A percentile compares a stretch with the other conserved stretches of the same genome.
These are phyloP conservation scores for Areca catechu DNA, from an alignment of 176 grass and related monocot species.

Conservation along the genomic window DNA sequence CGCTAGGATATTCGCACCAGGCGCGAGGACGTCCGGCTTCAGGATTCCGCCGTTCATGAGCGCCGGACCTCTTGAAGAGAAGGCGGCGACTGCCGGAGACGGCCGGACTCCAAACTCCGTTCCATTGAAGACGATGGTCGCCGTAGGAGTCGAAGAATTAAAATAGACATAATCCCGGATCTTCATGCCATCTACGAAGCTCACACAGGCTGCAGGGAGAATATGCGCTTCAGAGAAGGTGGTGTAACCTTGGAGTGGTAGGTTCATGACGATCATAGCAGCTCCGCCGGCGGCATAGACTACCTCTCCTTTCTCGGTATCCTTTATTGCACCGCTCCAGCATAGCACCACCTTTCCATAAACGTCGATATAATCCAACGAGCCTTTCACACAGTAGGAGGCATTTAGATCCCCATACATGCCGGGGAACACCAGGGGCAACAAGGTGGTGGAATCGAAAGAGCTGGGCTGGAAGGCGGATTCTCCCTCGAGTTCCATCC, in stretches of 20 bases:
- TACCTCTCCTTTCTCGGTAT: not conserved
- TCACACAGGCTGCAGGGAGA: constrained; percentile 31
- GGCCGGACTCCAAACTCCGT: constrained; percentile 23
- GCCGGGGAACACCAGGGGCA: too few relatives aligned
- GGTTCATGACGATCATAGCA: constrained; percentile 3
- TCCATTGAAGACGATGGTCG: constrained; percentile 42
- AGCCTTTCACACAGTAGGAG: not conserved
- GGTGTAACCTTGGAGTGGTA: not conserved
- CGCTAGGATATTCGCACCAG: constrained; percentile 58
- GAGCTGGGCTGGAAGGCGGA: constrained; percentile 3
- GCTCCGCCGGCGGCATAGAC: constrained; percentile 2
- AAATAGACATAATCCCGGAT: constrained; percentile 16
- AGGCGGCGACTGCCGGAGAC: constrained; percentile 36
- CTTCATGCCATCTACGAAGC: constrained; percentile 23
- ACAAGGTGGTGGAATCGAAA: not conserved
- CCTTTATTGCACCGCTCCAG: not conserved
- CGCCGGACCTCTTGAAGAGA: constrained; percentile 54
- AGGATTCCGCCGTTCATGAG: constrained; percentile 27
- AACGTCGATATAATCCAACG: not conserved
- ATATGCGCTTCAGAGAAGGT: constrained; percentile 22
- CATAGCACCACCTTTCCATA: constrained; percentile 1
- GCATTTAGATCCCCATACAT: too few relatives aligned
- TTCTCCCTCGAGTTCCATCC: not conserved
- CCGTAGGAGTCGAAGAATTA: constrained; percentile 6
- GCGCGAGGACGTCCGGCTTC: constrained; percentile 57